Base-by-base conservation (phyloP, 306 rosid genomes). In the Lablab purpureus region DNA sequence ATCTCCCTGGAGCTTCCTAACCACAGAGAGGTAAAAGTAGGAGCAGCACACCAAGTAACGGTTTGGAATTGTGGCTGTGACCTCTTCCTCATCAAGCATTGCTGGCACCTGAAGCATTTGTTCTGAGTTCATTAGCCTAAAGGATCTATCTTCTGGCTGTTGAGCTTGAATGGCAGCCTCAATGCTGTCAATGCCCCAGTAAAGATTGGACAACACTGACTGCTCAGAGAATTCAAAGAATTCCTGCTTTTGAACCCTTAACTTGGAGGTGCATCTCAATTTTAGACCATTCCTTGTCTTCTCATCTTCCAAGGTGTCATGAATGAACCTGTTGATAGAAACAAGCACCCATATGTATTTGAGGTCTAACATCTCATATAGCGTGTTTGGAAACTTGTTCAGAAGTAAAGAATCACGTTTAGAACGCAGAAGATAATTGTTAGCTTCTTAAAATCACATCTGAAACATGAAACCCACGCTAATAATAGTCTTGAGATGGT, bases 41-140 rank as follows among this genome's bases (percentile, higher is more conserved):
- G 97, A 90, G 73, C 93, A 92, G 63, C 94, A 90, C 15, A 90
- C 86, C 85, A 92, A 77, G 40, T 87, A 84, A 54, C 75, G 37
- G 78, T 92, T 92, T 10, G 82, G 77, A 62, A 90, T 64, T 77
- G 94, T 85, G 9, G 93, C 91, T 0, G 97, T 90, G 75, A 84
- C 76, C 2, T 85, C 90, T 54, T 84, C 86, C 55, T 90, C 94
- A 40, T 88, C 88, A 41, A 92, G 94, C 88, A 92, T 84, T 3
- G 94, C 97, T 0, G 97, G 97, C 7, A 90, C 88, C 75, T 92
- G 97, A 81, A 92, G 97, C 97, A 92, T 90, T 73, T 84, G 86
- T 65, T 90, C 97, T n/a, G 97, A 84, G 7, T 86, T 85, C 52
- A 63, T 80, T 7, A 92, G 86, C 84, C 77, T 67, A 25, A 72